Conservation (phyloP, 495 filamentous ascomycete species). For the Tetracladium setigerum region DNA sequence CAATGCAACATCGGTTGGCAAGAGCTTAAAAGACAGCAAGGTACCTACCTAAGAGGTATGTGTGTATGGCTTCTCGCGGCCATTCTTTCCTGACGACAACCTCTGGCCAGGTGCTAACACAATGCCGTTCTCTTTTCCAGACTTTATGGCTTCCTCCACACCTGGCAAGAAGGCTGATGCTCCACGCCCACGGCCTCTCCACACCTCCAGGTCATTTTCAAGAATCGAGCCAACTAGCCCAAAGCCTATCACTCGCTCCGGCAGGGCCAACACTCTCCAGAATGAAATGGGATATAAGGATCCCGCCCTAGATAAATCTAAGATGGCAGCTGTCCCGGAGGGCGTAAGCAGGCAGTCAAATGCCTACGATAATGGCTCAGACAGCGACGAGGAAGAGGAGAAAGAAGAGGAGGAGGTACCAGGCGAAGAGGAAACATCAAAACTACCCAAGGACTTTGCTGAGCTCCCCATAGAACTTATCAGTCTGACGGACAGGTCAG, state of each 20-base stretch:
- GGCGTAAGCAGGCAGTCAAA: neutral
- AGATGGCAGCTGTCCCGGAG: neutral
- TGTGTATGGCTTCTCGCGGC: neutral
- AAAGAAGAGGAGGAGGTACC: slow-evolving; percentile 46
- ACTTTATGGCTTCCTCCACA: slow-evolving; percentile 21
- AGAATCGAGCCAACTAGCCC: slow-evolving; percentile 24
- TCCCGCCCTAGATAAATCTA: slow-evolving; percentile 19
- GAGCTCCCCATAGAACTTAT: slow-evolving; percentile 89
- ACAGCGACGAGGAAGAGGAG: neutral
- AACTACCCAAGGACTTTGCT: slow-evolving; percentile 60
- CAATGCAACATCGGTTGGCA: slow-evolving; percentile 17
- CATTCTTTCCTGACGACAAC: neutral
- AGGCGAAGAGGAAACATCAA: slow-evolving; percentile 40
- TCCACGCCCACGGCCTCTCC: slow-evolving; percentile 20
- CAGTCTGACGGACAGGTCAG: slow-evolving; percentile 79
- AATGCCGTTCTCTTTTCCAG: slow-evolving; percentile 19
- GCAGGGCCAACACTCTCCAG: slow-evolving; percentile 57
- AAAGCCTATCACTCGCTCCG: slow-evolving; percentile 34
- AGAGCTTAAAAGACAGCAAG: slow-evolving; percentile 3
- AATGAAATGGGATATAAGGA: slow-evolving; percentile 40
- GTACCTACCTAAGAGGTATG: neutral
- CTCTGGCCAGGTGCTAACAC: slow-evolving; percentile 16
- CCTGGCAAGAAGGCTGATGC: slow-evolving; percentile 10
- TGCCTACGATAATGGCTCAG: slow-evolving; percentile 13
- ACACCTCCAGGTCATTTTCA: slow-evolving; percentile 26